These are phyloP conservation scores for Malus orientalis DNA, from an alignment of 306 rosid species.

Conservation along the genomic window DNA sequence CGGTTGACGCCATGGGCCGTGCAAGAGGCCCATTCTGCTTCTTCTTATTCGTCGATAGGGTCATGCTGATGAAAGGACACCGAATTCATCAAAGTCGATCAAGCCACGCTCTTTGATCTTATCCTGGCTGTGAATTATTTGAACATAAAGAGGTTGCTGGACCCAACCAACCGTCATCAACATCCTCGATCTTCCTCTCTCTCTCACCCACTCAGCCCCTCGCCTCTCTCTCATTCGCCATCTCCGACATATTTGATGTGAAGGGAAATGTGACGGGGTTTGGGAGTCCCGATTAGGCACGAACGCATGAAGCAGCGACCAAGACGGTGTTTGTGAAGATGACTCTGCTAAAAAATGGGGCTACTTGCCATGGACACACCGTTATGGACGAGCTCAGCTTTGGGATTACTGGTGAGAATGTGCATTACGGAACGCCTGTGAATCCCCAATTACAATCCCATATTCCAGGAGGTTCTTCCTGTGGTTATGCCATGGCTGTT, in stretches of 20 bases:
- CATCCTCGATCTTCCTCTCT: no score
- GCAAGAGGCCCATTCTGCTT: no score
- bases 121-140: no score
- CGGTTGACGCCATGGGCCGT: no score
- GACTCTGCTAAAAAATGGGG: constrained; percentile 47
- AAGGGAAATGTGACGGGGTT: constrained; percentile 65
- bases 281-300: constrained; percentile 67
- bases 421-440: constrained; percentile 56
- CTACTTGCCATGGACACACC: constrained; percentile 64
- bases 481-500: constrained; percentile 78
- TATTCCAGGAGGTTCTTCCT: constrained; percentile 66
- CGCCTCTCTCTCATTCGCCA: no score
- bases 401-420: constrained; percentile 66
- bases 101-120: no score
- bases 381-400: constrained; percentile 61
- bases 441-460: constrained; percentile 45
- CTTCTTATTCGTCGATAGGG: no score
- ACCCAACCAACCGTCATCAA: no score
- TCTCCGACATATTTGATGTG: constrained; percentile 30
- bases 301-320: constrained; percentile 42
- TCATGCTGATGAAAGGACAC: no score
- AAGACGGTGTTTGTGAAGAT: constrained; percentile 52
- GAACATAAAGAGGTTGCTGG: no score
- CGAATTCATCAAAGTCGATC: no score
- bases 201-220: no score